Conservation (phyloP, 305 asterid genomes). For the Solanum chacoense region DNA sequence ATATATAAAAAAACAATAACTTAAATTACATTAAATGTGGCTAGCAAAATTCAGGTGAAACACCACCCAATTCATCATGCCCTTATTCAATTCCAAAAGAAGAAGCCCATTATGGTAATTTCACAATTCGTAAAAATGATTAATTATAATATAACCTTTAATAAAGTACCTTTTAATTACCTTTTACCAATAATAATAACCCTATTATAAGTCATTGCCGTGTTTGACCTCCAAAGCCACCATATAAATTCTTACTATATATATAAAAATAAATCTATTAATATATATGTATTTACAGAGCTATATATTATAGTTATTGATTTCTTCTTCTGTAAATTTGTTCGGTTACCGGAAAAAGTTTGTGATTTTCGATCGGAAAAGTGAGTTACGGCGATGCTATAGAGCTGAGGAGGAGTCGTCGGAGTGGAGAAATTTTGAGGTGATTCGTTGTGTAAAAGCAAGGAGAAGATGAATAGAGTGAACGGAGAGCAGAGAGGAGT, state of each 20-base stretch:
- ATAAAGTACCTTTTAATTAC: neutral
- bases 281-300: neutral
- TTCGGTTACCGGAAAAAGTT: neutral
- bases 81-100: neutral
- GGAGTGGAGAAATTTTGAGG: neutral
- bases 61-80: neutral
- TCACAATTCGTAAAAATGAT: neutral
- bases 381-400: conserved; percentile 1
- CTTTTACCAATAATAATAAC: neutral
- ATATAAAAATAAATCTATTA: neutral
- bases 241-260: neutral
- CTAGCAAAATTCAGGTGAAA: conserved; percentile 20
- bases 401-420: neutral
- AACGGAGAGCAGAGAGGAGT: conserved; percentile 19
- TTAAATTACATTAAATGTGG: neutral
- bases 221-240: conserved; percentile 31
- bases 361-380: neutral
- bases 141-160: neutral
- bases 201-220: conserved; percentile 24
- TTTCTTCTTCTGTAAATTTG: conserved; percentile 6
- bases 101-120: conserved; percentile 12
- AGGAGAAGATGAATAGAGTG: conserved; percentile 13
- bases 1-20: neutral
- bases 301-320: neutral
- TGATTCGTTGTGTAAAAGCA: neutral